Base-by-base conservation (phyloP, 2,329 filamentous ascomycete genomes). In the Cladosporium sp. region DNA sequence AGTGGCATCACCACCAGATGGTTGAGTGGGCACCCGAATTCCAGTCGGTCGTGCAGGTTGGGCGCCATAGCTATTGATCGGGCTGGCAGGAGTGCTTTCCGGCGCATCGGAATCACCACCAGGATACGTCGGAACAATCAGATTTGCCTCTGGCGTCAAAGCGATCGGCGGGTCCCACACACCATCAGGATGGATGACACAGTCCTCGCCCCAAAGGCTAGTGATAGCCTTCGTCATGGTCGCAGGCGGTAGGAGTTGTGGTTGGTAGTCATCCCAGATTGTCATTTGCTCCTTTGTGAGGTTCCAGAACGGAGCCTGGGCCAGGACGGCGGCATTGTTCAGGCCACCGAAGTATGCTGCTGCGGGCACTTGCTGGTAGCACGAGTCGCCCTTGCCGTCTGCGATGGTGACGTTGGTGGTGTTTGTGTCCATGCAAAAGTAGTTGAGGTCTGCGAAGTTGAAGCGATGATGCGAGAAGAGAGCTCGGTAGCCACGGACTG, bases 301-400 rank as follows among this genome's bases (percentile, higher is more conserved):
- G 8, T 50, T 56, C n/a, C 55, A 22, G 28, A 57, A 57, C 1
- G 45, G 49, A 3, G 51, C 39, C 32, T 47, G 50, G 19, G 48
- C 48, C 8, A 44, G 37, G 3, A 44, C 51, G 17, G 58, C 60
- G 24, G 52, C 49, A 10, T 58, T 53, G 57, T 49, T 37, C 39
- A 47, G 56, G 28, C 17, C 54, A 22, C 50, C 58, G 13, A 61
- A 68, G 54, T 68, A 68, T 3, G 65, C 65, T 1, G 45, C 48
- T 2, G 65, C 64, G 9, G 61, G 63, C 2, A 68, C 65, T 37
- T 66, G 48, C 47, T 66, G 64, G 25, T 66, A 68, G 52, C 65
- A 68, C 10, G 61, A 57, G 15, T 61, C 39, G 4, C 57, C 58
- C 8, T 48, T 47, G 4, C 39, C 42, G 19, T 65, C 58, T 22